These are phyloP conservation scores for Leccinum ochraceum DNA, from an alignment of 768 basidiomycete genomes.

Conservation along the genomic window DNA sequence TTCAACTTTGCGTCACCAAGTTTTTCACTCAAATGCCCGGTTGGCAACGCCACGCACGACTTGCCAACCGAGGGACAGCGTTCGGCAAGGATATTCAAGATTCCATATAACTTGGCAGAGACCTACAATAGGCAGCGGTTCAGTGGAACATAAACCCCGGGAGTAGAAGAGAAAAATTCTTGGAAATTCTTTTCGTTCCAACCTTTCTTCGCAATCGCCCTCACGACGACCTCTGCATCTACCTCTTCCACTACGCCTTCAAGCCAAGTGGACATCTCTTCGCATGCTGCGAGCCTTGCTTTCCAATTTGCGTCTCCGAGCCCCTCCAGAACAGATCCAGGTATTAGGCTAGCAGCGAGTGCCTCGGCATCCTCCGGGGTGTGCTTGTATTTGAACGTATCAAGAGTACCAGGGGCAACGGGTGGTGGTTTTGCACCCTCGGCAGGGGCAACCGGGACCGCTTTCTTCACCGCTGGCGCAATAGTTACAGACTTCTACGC, in stretches of 20 bases:
- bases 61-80: slow-evolving; percentile 81
- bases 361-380: slow-evolving; percentile 90
- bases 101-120: slow-evolving; percentile 83
- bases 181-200: slow-evolving; percentile 99
- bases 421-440: slow-evolving; percentile 51
- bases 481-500: slow-evolving; percentile 23
- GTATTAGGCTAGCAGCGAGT: slow-evolving; percentile 71
- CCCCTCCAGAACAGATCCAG: slow-evolving; percentile 65
- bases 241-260: slow-evolving; percentile 62
- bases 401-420: slow-evolving; percentile 56
- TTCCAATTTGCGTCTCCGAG: slow-evolving; percentile 95
- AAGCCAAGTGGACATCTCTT: slow-evolving; percentile 84
- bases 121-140: slow-evolving; percentile 53
- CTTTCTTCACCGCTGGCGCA: slow-evolving; percentile 45
- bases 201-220: slow-evolving; percentile 88
- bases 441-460: slow-evolving; percentile 38
- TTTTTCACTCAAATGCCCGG: slow-evolving; percentile 87
- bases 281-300: slow-evolving; percentile 79
- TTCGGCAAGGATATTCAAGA: slow-evolving; percentile 72
- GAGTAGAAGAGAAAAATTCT: slow-evolving; percentile 40
- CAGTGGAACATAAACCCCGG: slow-evolving; percentile 2
- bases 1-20: slow-evolving; percentile 95
- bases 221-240: slow-evolving; percentile 87
- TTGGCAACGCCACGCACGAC: slow-evolving; percentile 78
- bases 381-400: slow-evolving; percentile 89